These are phyloP conservation scores for Cyberlindnera samutprakarnensis DNA, from an alignment of 805 yeast species.

Conservation along the genomic window DNA sequence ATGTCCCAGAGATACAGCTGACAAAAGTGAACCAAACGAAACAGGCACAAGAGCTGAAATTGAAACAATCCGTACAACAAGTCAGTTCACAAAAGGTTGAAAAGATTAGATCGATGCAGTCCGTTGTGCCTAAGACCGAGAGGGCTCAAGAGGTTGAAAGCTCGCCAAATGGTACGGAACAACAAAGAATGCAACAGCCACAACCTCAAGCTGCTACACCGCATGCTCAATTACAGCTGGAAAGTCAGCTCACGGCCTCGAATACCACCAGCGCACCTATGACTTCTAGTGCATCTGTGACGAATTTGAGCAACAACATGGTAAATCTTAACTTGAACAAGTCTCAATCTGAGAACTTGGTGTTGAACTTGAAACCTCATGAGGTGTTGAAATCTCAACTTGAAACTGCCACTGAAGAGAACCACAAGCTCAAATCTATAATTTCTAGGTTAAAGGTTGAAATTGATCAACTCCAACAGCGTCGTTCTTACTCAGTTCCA, in stretches of 20 bases:
- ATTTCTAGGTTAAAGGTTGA: slow-evolving; percentile 33
- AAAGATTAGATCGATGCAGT: too few species aligned
- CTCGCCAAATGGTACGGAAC: neutral
- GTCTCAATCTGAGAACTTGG: slow-evolving; percentile 6
- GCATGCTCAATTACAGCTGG: too few species aligned
- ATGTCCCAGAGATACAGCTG: neutral
- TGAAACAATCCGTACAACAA: neutral
- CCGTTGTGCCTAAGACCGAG: neutral
- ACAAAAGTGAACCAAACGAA: neutral
- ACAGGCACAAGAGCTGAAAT: neutral
- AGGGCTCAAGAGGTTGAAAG: neutral
- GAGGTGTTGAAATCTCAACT: slow-evolving; percentile 26
- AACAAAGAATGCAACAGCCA: too few species aligned
- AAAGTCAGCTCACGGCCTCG: neutral
- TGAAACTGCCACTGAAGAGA: slow-evolving; percentile 36
- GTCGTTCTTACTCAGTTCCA: neutral
- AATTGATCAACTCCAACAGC: slow-evolving; percentile 23
- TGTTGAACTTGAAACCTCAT: slow-evolving; percentile 13
- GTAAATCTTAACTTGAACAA: slow-evolving; percentile 11
- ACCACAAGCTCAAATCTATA: slow-evolving; percentile 35
- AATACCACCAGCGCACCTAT: neutral
- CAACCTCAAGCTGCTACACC: neutral
- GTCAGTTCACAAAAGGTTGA: neutral
- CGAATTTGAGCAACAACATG: slow-evolving; percentile 10
- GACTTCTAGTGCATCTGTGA: slow-evolving; percentile 2